Base-by-base conservation (phyloP, 2,329 filamentous ascomycete genomes). In the Pseudogymnoascus sp. region DNA sequence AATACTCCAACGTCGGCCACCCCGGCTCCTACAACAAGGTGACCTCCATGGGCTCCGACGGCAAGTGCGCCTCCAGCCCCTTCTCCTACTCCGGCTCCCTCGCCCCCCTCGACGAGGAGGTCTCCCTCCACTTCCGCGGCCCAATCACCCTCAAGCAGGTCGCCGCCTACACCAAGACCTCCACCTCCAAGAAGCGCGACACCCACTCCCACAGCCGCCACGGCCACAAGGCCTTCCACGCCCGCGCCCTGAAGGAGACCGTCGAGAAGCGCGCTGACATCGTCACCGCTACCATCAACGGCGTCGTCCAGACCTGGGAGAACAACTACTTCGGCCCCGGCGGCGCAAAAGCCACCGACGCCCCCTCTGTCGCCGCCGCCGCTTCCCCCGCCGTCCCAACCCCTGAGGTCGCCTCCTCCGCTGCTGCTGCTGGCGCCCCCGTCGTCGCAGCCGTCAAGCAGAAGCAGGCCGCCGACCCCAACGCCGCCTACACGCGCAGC, bases 111-210 rank as follows among this genome's bases (percentile, higher is more conserved):
- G 80, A 89, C 65, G 85, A 89, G 72, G 88, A 88, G 76, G 88
- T 92, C 31, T 90, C 88, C 1, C 74, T 90, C 66, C 86, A 91
- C 72, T 80, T 92, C 70, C 86, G 89, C 68, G 90, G 89, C 2
- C 89, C 89, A 1, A 73, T 90, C 68, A 76, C 82, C 40, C 72
- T 92, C 33, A 84, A 84, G 70, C 81, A 89, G 67, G 79, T 91
- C 62, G 89, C 88, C 10, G 85, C 86, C 62, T 92, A 91, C 74
- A 80, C 78, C 53, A 80, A 84, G n/a, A 77, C 77, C 21, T 66
- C 66, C 23, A 65, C 65, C 16, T 65, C 63, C 23, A 70, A 69
- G 40, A 72, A 69, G 65, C 80, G 79, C 72, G 75, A 77, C 14
- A 70, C 73, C 1, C 65, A 68, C 42, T 64, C 69, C 44, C 74